phyloP scores from a whole-genome alignment of 805 yeast species.

The Isabelozyma pseudorhagii region DNA sequence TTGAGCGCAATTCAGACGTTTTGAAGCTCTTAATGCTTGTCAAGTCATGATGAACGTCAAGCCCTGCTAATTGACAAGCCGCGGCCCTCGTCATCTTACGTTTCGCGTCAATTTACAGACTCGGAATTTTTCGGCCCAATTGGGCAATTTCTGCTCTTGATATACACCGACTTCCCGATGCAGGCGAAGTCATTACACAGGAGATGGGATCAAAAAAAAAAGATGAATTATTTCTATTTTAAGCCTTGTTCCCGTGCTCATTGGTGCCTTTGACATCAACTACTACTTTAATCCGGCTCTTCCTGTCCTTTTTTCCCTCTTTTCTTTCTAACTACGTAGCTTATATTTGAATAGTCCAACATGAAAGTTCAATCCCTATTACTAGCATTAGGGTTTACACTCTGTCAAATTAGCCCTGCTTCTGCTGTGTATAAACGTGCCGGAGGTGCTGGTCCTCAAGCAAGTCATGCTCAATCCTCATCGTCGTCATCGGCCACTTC shows the following conservation, averaged over 20 bases:
- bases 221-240: neutral
- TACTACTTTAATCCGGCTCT: neutral
- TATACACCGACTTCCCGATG: neutral
- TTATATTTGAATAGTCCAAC: neutral
- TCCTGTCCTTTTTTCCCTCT: neutral
- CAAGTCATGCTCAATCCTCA: neutral
- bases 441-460: neutral
- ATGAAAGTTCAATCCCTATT: neutral
- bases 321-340: neutral
- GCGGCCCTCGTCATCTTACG: no score
- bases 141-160: neutral
- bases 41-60: no score
- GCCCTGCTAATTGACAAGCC: no score
- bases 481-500: neutral
- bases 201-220: neutral
- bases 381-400: neutral
- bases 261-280: neutral
- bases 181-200: neutral
- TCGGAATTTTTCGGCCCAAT: neutral
- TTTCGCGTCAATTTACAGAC: neutral
- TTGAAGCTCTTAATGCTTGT: no score
- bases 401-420: neutral
- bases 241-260: neutral
- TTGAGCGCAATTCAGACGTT: no score
- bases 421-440: neutral